Evolutionary conservation across 169 alveolate species (phyloP), one percentile per base, ranked within the genome.

Genomic region (Babesia divergens): DNA sequence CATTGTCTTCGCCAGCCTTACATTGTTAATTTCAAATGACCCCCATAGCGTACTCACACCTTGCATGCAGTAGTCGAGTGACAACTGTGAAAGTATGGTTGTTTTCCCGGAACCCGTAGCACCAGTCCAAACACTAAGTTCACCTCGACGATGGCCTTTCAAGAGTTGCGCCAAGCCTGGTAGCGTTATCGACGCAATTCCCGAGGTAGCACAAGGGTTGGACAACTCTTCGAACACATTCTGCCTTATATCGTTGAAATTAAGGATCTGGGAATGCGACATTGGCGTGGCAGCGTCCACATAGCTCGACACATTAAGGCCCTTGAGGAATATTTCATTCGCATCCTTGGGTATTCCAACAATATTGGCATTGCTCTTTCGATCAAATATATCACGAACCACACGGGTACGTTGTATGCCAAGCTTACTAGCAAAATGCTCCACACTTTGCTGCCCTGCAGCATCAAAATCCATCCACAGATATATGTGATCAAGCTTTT

Each of bases 21-120:
- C 95, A 74, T 94, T 95, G 74, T 94, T 94, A 6, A 96, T 93
- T 84, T 96, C 99, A 68, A 96, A 96, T 60, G 96, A 90, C 4
- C 99, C 99, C 99, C 99, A 96, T 20, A 96, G 90, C 16, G 98
- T 95, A 35, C 97, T 91, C 16, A 95, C 91, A 26, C 96, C 96
- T 71, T 94, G 92, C 43, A 79, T 50, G 50, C 97, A 88, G 66
- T 94, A 94, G 82, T 96, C 99, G 32, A 96, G 74, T 0, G 98
- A 95, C 0, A 94, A 67, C 66, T 96, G 95, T 16, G 98, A 92
- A 22, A 96, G 83, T 7, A 94, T 89, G 1, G 99, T 96, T 3
- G 99, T 96, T 87, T 96, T 96, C 47, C 99, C 99, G n/a, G 94
- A 87, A 11, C 99, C 99, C 13, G 99, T 95, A 2, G 96, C 91